A percentile compares a stretch with the other conserved stretches of the same genome.
These are phyloP conservation scores for Monilinia laxa DNA, from an alignment of 2,329 filamentous ascomycete genomes.

Conservation along the genomic window DNA sequence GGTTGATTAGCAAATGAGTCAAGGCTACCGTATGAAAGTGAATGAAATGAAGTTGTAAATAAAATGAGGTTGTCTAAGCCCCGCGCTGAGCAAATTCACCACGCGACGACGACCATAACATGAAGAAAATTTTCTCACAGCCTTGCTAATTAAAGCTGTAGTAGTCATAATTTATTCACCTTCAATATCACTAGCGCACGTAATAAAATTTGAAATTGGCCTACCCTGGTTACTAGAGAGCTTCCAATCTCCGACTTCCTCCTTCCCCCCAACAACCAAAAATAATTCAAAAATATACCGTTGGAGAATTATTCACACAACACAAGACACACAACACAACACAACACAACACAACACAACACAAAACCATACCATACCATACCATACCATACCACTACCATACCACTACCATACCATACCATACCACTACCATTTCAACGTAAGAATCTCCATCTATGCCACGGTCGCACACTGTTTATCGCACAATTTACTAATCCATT, in stretches of 20 bases:
- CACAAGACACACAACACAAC: no score
- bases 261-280: not conserved
- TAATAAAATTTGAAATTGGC: not conserved
- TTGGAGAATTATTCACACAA: not conserved
- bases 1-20: not conserved
- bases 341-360: no score
- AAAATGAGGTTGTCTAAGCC: conserved; percentile 5
- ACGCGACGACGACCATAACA: not conserved
- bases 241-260: not conserved
- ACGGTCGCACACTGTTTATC: not conserved
- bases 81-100: not conserved
- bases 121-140: not conserved
- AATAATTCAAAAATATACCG: not conserved
- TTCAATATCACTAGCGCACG: not conserved
- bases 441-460: not conserved
- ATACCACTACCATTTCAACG: not conserved
- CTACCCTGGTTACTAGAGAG: not conserved
- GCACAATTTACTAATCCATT: not conserved
- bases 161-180: not conserved
- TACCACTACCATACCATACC: not conserved
- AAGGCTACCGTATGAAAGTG: not conserved
- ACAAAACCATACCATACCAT: not conserved
- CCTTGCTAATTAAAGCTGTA: not conserved
- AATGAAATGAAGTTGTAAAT: not conserved
- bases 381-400: not conserved